Conservation (phyloP, 2,329 filamentous ascomycete genomes). For the Aspergillus phoenicis region DNA sequence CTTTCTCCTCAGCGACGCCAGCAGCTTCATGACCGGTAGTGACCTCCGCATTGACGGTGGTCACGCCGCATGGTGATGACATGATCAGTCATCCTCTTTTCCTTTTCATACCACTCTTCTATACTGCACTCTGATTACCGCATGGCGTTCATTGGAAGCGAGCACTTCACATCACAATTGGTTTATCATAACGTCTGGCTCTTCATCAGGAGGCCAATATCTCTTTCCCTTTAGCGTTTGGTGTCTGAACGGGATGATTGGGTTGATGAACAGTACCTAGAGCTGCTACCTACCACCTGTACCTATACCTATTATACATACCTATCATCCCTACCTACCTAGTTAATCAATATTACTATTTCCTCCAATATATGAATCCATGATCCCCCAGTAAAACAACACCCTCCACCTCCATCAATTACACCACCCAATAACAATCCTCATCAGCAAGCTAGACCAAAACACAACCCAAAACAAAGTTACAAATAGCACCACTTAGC, state of each 20-base stretch:
- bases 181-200: background rate
- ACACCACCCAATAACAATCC: too few relatives aligned
- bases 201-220: background rate
- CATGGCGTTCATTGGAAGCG: background rate
- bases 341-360: background rate
- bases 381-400: too few relatives aligned
- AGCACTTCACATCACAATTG: background rate
- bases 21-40: slow-evolving; percentile 58
- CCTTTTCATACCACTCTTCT: background rate
- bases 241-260: background rate
- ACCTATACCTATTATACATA: background rate
- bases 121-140: background rate
- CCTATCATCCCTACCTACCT: background rate
- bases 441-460: too few relatives aligned
- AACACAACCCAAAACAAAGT: too few relatives aligned
- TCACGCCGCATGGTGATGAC: slow-evolving; percentile 53
- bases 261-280: background rate
- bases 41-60: slow-evolving; percentile 59
- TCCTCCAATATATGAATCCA: too few relatives aligned
- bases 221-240: background rate
- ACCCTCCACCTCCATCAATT: too few relatives aligned
- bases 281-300: background rate
- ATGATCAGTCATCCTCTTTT: background rate
- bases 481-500: too few relatives aligned
- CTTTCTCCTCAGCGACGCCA: slow-evolving; percentile 53